Conservation (phyloP, 2,329 filamentous ascomycete species). For the Fusarium marasasianum region DNA sequence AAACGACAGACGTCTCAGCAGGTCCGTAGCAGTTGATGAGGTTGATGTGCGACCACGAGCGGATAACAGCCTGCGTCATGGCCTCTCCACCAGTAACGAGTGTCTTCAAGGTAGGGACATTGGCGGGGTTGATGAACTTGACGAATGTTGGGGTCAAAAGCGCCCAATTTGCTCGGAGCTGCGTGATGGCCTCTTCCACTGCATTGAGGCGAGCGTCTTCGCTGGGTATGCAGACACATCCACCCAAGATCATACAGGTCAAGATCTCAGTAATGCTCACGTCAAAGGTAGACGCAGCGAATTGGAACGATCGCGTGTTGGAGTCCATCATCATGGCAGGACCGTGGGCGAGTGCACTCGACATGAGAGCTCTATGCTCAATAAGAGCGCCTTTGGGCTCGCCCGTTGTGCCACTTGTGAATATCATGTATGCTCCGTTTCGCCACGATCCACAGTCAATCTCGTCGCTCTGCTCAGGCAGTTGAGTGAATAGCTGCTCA, state of each 20-base stretch:
- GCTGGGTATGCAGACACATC: conserved; percentile 49
- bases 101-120: conserved; percentile 31
- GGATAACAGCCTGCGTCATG: conserved; percentile 33
- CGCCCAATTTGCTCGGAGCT: conserved; percentile 36
- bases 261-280: conserved; percentile 41
- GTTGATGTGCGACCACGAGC: conserved; percentile 37
- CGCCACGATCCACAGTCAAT: conserved; percentile 11
- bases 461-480: not conserved
- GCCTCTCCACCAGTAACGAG: conserved; percentile 40
- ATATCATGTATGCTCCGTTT: conserved; percentile 38
- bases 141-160: conserved; percentile 33
- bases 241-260: conserved; percentile 36
- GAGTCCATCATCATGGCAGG: conserved; percentile 38
- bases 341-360: conserved; percentile 31
- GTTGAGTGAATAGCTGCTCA: conserved; percentile 13
- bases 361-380: conserved; percentile 30
- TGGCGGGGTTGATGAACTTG: conserved; percentile 25
- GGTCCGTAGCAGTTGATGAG: conserved; percentile 39
- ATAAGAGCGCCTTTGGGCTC: conserved; percentile 36
- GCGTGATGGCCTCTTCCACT: conserved; percentile 34
- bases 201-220: conserved; percentile 52
- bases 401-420: conserved; percentile 32
- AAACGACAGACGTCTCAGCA: conserved; percentile 37
- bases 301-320: conserved; percentile 46
- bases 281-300: conserved; percentile 47